Evolutionary conservation across 306 rosid species (phyloP), one percentile per base, ranked within the genome.

Genomic region (Morella rubra): DNA sequence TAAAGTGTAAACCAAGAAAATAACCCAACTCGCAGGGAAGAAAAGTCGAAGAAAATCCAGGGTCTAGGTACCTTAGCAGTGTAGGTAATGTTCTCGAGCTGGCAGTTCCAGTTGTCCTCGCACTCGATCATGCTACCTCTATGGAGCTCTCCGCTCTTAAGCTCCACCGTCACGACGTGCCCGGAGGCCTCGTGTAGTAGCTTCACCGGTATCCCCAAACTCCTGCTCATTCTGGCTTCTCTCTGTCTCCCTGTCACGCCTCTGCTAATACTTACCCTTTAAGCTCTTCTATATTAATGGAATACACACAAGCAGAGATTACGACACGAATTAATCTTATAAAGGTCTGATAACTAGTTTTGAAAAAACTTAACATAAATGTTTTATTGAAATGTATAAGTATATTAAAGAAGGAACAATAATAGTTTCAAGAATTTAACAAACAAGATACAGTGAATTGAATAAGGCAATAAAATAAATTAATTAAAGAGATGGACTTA

Each of bases 51-150:
- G 0, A 74, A 10, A 14, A n/a, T 12, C 7, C 3, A 47, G 41
- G 52, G 49, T 24, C 41, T 18, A 0, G n/a, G 41, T 14, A 93
- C 99, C 91, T 90, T 95, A n/a, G 99, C 97, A 37, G 99, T 95
- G 88, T 86, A 95, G 85, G 99, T 95, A 80, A 95, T 95, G 86
- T 86, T 95, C 85, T 95, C 99, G 59, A 95, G 99, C 83, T 95
- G 99, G 81, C 97, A 95, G 82, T 92, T 95, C 99, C 97, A 95
- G 84, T 95, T 95, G 79, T 95, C 99, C 80, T 95, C 99, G 66
- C 99, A 95, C 85, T 95, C 99, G 44, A 95, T 78, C 97, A 95
- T 90, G 80, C 95, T 89, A 40, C 99, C 99, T 84, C 99, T 86
- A 75, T 95, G 92, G 56, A 95, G 97, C 87, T 95, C 99, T 4